phyloP scores from a whole-genome alignment of 176 grass and related monocot species.

The Carex kokanica region DNA sequence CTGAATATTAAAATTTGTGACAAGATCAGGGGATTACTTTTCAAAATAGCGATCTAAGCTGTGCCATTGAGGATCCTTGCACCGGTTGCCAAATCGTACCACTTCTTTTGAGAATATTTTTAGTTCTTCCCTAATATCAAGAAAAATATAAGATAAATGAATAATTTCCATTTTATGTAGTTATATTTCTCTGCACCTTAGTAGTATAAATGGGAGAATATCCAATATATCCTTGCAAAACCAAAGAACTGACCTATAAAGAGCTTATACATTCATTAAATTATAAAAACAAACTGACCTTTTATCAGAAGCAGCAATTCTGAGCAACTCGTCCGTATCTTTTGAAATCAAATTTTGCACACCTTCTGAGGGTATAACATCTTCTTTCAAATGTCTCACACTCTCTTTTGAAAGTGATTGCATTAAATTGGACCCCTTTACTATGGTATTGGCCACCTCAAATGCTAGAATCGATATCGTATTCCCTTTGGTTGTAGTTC shows the following conservation, averaged over 20 bases:
- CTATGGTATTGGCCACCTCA: constrained; percentile 95
- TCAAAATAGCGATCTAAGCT: constrained; percentile 94
- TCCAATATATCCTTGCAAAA: background rate
- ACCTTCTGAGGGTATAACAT: constrained; percentile 72
- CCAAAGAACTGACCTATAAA: background rate
- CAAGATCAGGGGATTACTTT: constrained; percentile 49
- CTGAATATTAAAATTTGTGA: background rate
- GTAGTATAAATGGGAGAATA: background rate
- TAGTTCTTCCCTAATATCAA: constrained; percentile 78
- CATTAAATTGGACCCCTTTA: constrained; percentile 89
- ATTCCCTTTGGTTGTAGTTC: constrained; percentile 54
- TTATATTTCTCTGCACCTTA: background rate
- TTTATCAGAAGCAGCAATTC: constrained; percentile 78
- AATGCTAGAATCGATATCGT: constrained; percentile 93
- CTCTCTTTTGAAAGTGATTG: constrained; percentile 74
- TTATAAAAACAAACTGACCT: constrained; percentile 37
- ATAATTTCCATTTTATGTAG: background rate
- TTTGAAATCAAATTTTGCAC: constrained; percentile 81
- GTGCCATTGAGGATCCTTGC: constrained; percentile 99
- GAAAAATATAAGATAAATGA: constrained; percentile 22
- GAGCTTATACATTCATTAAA: background rate
- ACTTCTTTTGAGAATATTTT: constrained; percentile 84
- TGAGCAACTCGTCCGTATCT: constrained; percentile 76
- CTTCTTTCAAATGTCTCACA: constrained; percentile 82
- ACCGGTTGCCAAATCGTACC: constrained; percentile 93